Evolutionary conservation across 257 asterid species (phyloP), one percentile per base, ranked within the genome.

Genomic region (Jacaranda copaia): DNA sequence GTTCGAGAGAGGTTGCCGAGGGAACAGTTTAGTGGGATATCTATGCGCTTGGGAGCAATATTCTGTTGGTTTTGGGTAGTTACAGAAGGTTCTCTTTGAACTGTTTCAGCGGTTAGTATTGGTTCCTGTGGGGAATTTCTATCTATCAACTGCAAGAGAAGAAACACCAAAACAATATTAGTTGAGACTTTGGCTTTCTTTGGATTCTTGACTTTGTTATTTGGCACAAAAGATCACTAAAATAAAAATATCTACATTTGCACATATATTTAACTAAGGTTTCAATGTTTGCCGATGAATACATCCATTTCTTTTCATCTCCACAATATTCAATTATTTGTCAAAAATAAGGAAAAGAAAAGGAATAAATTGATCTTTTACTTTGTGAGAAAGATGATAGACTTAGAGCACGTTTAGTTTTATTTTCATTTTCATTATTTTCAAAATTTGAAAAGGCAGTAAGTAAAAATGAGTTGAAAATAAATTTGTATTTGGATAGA

Each of bases 21-120:
- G 36, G 90, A 82, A 72, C 98, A 93, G 57, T 89, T 91, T 7
- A 93, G 77, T 3, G 85, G 95, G 77, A 83, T 77, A 38, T 85
- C 65, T 68, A 81, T 13, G 65, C 46, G 5, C 65, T 83, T 72
- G 48, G 83, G 86, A 51, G 82, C 38, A 15, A 36, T 10, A 62
- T 59, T 71, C 40, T 51, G 77, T 73, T 61, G 39, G 43, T 55
- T 79, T 53, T 72, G 72, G 9, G 84, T 12, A 49, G 59, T 3
- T 53, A 59, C 58, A 0, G 76, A 45, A 52, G 81, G 38, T 39
- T 1, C 3, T 42, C 46, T 77, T 55, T 12, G 61, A 14, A 18
- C 57, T 55, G 85, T 36, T 68, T 55, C 13, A 11, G 87, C 40
- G 35, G 79, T 39, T 66, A 84, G 48, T 8, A 76, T 65, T 20